Evolutionary conservation across 192 early-diverging fungal species (phyloP), one percentile per base, ranked within the genome.

Genomic region (Spizellomyces sp.): DNA sequence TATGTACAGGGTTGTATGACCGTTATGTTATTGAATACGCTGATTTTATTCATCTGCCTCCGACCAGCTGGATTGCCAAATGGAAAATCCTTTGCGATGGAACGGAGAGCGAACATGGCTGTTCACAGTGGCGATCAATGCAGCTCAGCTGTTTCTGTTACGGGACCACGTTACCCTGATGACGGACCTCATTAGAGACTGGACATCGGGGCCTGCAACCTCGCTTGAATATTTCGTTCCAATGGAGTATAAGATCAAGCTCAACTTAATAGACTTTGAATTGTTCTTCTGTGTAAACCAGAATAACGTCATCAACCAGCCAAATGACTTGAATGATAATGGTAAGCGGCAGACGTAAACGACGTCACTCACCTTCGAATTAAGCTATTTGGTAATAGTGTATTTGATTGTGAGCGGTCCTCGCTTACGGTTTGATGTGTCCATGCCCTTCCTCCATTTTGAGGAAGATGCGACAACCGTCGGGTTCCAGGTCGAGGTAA

Each of bases 261-360:
- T 90, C 10, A 62, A 72, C 5, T 62, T 90, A 14, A 74, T 75
- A 14, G 67, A 83, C 22, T 80, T 84, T 45, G 70, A 82, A 42
- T 59, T 92, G 8, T 86, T 81, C 62, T 77, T 91, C 5, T 92
- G 86, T 73, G 82, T 87, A 17, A 94, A 94, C 70, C 88, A 91
- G 55, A 80, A 88, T 62, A 93, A 94, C 71, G 87, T 94, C 8
- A 91, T 94, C 64, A 83, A 90, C 69, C 79, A 87, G 67, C 88
- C 89, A 15, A 89, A 82, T 19, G 87, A 89, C 36, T 70, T 81
- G 8, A 84, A 88, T 44, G 91, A 94, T 52, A 94, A 94, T 70
- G 80, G 91, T 91, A 83, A 21, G 79, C 60, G 62, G 54, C 10
- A 58, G 9, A 68, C 8, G 19, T 5, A 5, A 7, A 59, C 14